Conservation (phyloP, 2,329 filamentous ascomycete species). For the Ophiostoma australiae region DNA sequence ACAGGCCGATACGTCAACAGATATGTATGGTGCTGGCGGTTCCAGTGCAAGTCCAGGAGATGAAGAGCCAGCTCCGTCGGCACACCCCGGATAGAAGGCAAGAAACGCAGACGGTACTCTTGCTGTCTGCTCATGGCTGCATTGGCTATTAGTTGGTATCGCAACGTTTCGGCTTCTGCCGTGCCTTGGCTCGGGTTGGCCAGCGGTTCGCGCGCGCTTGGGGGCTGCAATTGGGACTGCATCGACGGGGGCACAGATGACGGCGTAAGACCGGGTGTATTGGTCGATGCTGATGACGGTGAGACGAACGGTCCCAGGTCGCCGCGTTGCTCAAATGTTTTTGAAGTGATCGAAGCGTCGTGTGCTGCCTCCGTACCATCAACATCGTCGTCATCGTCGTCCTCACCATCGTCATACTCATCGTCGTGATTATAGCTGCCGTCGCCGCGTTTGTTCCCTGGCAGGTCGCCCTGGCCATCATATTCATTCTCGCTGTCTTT, state of each 20-base stretch:
- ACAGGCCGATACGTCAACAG: slow-evolving; percentile 39
- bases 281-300: not conserved
- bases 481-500: slow-evolving; percentile 13
- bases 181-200: not conserved
- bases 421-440: not conserved
- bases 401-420: slow-evolving; percentile 10
- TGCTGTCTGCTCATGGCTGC: slow-evolving; percentile 24
- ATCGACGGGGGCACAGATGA: not conserved
- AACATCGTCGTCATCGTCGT: slow-evolving; percentile 8
- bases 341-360: not conserved
- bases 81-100: slow-evolving; percentile 27
- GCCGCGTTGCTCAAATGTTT: not conserved
- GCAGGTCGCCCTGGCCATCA: not conserved
- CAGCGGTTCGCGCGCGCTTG: not conserved
- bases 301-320: slow-evolving; percentile 14
- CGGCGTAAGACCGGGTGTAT: not conserved
- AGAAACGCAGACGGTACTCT: slow-evolving; percentile 19
- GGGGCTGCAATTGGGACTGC: not conserved
- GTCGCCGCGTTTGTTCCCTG: not conserved
- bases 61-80: slow-evolving; percentile 35
- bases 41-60: slow-evolving; percentile 39
- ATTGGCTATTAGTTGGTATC: slow-evolving; percentile 23
- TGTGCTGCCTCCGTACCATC: not conserved
- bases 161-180: not conserved
- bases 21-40: slow-evolving; percentile 38